Conservation (phyloP, 2,329 filamentous ascomycete species). For the Claviceps maximensis region DNA sequence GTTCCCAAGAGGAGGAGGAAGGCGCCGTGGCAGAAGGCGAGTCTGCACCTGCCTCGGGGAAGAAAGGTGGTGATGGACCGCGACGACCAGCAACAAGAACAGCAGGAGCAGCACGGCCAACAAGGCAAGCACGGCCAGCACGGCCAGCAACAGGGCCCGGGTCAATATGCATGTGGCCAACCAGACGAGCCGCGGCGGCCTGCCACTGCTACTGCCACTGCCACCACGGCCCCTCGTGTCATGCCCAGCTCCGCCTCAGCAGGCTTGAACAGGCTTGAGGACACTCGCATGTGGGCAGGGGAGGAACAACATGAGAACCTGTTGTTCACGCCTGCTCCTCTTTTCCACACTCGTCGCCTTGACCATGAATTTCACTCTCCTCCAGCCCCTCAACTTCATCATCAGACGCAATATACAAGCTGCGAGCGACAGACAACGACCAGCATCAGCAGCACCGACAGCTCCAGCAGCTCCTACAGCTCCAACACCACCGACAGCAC, state of each 20-base stretch:
- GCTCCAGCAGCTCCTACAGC: no score
- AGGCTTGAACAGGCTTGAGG: not conserved
- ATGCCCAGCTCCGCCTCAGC: not conserved
- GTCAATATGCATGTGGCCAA: not conserved
- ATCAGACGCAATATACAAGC: not conserved
- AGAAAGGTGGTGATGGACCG: constrained; percentile 6
- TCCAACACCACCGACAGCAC: no score
- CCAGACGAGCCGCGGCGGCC: not conserved
- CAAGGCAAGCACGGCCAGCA: not conserved
- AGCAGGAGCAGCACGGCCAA: constrained; percentile 9
- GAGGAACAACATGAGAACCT: constrained; percentile 1
- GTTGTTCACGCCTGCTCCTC: constrained; percentile 10
- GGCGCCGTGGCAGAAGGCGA: constrained; percentile 14
- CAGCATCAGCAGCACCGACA: no score
- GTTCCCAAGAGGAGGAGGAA: constrained; percentile 4
- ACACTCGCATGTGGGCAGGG: not conserved
- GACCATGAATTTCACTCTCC: constrained; percentile 15
- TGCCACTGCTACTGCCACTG: no score
- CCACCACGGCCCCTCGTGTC: not conserved
- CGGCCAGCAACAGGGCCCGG: not conserved
- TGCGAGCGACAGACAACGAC: not conserved
- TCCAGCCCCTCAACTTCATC: constrained; percentile 19
- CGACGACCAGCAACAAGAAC: no score
- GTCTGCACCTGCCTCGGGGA: constrained; percentile 6
- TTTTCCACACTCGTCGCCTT: constrained; percentile 9